Base-by-base conservation (phyloP, 768 basidiomycete species). In the Lentinus brumalis region DNA sequence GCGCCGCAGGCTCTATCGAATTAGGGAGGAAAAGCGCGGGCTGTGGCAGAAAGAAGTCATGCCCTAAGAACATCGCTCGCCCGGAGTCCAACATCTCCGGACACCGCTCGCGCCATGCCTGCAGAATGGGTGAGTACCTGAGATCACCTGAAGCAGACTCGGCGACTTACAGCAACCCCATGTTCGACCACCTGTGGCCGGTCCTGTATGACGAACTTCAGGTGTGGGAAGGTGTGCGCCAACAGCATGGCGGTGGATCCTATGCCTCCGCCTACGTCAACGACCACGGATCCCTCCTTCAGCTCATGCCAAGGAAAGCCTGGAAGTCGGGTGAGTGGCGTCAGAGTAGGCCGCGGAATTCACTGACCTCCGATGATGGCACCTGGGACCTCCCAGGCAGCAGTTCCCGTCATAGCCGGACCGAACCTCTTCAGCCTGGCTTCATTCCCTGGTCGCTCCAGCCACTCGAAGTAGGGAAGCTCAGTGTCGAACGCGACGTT, bases 11-110 rank as follows among this genome's bases (percentile, higher is more conserved):
- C 77, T 68, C 44, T 56, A 55, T 31, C 50, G 45, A 2, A 2
- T 11, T 53, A 2, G 57, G 57, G 14, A 59, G 26, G n/a, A 52
- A 1, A 18, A 63, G 53, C 14, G 70, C 55, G 1, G 75, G 73
- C 67, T 92, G 91, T 0, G 84, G 81, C 4, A 78, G 81, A 70
- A 92, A 92, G 70, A 92, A 92, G 74, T 92, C 88, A 66, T 92
- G 90, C 1, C 81, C 88, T 85, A 84, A 82, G 64, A 89, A 87
- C 50, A 71, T 65, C 2, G 81, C 86, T 1, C 79, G 77, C 26
- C 81, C 81, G 10, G 78, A 76, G 29, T 83, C 81, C 11, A 89
- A 75, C 44, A 88, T 72, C 62, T 86, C 80, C 0, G 86, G 84
- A 60, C 80, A 83, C 65, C 85, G 80, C 32, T 73, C 77, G 60